A percentile compares a stretch with the other conserved stretches of the same genome.
phyloP scores from a whole-genome alignment of 2,329 filamentous ascomycete genomes.

The Stachybotrys chlorohalonatus region DNA sequence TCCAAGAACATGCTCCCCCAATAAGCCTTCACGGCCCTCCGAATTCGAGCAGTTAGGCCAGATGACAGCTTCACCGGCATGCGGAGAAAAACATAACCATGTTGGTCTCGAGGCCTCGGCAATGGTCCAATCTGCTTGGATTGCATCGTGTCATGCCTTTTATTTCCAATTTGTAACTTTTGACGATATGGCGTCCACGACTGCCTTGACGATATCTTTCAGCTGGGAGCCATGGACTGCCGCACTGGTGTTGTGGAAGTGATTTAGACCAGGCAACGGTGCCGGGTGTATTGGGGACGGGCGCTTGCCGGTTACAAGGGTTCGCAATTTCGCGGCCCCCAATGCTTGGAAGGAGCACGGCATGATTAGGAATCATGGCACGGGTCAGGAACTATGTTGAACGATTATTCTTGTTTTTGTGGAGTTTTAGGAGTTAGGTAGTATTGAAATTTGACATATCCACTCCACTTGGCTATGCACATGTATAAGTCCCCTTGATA shows the following conservation, averaged over 20 bases:
- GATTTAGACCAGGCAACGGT: not conserved
- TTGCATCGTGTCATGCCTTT: not conserved
- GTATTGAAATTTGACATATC: no score
- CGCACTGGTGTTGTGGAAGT: not conserved
- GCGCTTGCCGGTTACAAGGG: not conserved
- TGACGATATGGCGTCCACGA: not conserved
- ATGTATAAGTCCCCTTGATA: no score
- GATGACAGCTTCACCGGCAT: no score
- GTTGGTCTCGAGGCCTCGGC: not conserved
- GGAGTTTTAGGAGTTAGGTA: not conserved
- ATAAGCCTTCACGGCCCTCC: conserved; percentile 21
- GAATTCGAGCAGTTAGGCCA: not conserved
- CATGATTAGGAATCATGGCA: not conserved
- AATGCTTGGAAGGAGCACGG: not conserved
- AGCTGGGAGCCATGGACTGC: not conserved
- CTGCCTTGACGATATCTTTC: not conserved
- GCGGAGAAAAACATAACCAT: not conserved
- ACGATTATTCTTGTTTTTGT: not conserved
- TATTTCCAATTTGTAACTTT: not conserved
- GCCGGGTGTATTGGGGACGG: not conserved
- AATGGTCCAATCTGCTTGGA: not conserved
- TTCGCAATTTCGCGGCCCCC: not conserved
- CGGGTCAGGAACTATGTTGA: no score
- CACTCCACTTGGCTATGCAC: no score
- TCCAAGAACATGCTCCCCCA: conserved; percentile 58